Conservation (phyloP, 176 grass and related monocot genomes). For the Carex cristatella region DNA sequence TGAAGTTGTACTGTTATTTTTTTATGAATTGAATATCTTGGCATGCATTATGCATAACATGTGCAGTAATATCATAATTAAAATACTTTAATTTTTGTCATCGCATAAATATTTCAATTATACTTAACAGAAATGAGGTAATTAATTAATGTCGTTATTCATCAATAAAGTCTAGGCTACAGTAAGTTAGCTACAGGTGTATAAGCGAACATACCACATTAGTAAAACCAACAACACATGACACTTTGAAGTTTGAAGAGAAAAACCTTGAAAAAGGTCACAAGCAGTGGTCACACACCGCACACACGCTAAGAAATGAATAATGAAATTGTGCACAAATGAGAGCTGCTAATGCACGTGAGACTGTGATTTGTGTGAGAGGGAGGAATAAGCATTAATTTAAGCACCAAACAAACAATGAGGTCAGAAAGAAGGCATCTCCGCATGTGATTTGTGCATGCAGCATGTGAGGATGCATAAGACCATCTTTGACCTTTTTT, state of each 20-base stretch:
- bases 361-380: constrained; percentile 4
- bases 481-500: constrained; percentile 20
- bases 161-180: no score
- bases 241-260: neutral
- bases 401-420: neutral
- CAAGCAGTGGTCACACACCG: neutral
- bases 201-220: neutral
- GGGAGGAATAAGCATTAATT: neutral
- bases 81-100: no score
- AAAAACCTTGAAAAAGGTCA: neutral
- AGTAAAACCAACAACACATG: neutral
- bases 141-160: no score
- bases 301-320: neutral
- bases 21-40: neutral
- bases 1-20: neutral
- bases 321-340: neutral
- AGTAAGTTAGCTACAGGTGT: neutral
- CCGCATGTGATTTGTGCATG: constrained; percentile 5
- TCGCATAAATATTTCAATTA: no score
- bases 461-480: constrained; percentile 6
- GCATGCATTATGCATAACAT: neutral
- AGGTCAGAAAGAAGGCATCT: constrained; percentile 15
- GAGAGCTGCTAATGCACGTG: constrained; percentile 5
- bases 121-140: no score
- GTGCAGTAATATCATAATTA: no score